Base-by-base conservation (phyloP, 495 filamentous ascomycete genomes). In the Penicillium odoratum region DNA sequence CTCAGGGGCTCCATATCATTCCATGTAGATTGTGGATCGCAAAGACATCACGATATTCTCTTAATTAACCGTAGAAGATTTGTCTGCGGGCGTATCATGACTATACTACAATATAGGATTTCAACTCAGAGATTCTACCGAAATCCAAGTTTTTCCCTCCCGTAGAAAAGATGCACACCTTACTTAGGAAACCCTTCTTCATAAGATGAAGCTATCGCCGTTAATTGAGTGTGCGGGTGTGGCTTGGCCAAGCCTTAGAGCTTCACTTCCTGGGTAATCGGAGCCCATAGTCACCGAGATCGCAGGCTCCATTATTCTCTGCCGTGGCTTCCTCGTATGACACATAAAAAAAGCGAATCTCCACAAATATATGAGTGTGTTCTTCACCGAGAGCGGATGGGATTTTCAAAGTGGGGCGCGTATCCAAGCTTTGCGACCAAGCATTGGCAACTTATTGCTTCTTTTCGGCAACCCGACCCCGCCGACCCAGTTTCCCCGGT, bases 391-490 rank as follows among this genome's bases (percentile, higher is more conserved):
- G 26, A 48, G n/a, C 31, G 50, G 40, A 28, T 44, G 30, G 28
- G 30, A 56, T 56, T 40, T 11, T 21, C 53, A 26, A 13, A 60
- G 60, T 66, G 57, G 63, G 60, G 60, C 31, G 26, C 28, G 46
- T 11, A 46, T 42, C 38, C 21, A 5, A 7, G 10, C 28, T 46
- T 48, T 15, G 21, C 34, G 47, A 44, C 63, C 60, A 63, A 60
- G 60, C 59, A 63, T 56, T 58, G 38, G n/a, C 57, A 48, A 52
- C 40, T 44, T 7, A 55, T 60, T 53, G 63, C 60, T 66, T 63
- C 47, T 49, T 57, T 54, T 60, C 60, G 57, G 60, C 59, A 56
- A 33, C 40, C 63, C 63, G 63, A 62, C 48, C 63, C 16, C 43
- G 43, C 16, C 25, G 43, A 25, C 11, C 25, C n/a, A 42, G n/a